Conservation (phyloP, 1,139 yeast species). For the Kodamaea fungicola region DNA sequence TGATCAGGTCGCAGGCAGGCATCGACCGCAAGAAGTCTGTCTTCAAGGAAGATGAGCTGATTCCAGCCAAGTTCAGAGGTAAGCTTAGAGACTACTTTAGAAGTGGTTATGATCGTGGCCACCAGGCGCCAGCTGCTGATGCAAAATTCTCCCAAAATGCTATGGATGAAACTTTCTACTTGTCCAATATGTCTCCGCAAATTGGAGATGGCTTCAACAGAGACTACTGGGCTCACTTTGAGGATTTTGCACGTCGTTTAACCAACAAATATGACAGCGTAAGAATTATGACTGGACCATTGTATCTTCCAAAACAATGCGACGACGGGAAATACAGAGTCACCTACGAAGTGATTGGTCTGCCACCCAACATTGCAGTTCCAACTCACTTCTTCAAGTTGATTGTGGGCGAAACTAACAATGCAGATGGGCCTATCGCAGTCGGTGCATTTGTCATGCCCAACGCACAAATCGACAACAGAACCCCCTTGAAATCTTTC, state of each 20-base stretch:
- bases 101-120: conserved; percentile 96
- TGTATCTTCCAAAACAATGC: conserved; percentile 76
- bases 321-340: conserved; percentile 80
- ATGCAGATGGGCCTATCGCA: conserved; percentile 51
- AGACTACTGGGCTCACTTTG: conserved; percentile 96
- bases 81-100: conserved; percentile 82
- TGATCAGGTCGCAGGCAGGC: conserved; percentile 46
- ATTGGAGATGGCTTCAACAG: conserved; percentile 97
- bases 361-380: conserved; percentile 94
- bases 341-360: conserved; percentile 88
- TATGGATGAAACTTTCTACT: conserved; percentile 88
- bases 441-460: conserved; percentile 95
- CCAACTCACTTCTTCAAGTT: conserved; percentile 96
- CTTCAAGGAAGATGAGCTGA: conserved; percentile 82
- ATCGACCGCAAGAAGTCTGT: conserved; percentile 78
- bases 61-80: conserved; percentile 76
- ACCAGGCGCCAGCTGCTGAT: conserved; percentile 97
- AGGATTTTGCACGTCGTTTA: conserved; percentile 78
- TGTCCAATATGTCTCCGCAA: conserved; percentile 94
- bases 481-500: conserved; percentile 66
- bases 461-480: conserved; percentile 69
- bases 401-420: conserved; percentile 69
- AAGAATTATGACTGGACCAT: conserved; percentile 89
- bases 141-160: conserved; percentile 87
- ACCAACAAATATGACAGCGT: conserved; percentile 68